A percentile compares a stretch with the other conserved stretches of the same genome.
Evolutionary conservation across 2,329 filamentous ascomycete genomes (phyloP).

Genomic region (Ophiobolus disseminans): DNA sequence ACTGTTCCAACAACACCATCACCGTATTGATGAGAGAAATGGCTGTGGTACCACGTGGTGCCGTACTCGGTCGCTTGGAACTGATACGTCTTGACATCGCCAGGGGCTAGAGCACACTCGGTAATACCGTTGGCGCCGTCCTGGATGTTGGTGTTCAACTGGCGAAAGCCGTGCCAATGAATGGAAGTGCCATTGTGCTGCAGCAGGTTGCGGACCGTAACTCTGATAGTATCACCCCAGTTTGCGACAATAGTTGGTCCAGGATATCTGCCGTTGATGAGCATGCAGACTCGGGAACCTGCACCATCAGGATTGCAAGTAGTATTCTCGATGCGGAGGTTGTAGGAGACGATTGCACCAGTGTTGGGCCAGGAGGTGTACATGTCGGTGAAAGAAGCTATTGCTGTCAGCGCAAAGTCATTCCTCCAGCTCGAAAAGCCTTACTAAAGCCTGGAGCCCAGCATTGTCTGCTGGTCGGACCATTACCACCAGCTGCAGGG

Average conservation of each 20-base stretch:
- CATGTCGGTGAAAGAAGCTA: slow-evolving; percentile 51
- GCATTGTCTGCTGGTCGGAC: slow-evolving; percentile 47
- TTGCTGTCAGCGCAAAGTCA: not conserved
- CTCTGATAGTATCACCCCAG: slow-evolving; percentile 40
- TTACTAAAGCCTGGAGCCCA: slow-evolving; percentile 47
- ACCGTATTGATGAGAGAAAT: slow-evolving; percentile 53
- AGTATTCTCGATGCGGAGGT: slow-evolving; percentile 49
- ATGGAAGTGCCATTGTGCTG: slow-evolving; percentile 67
- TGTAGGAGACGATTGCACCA: slow-evolving; percentile 42
- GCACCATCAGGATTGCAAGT: slow-evolving; percentile 52
- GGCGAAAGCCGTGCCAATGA: slow-evolving; percentile 68
- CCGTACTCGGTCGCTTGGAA: slow-evolving; percentile 42
- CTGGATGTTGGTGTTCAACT: slow-evolving; percentile 60
- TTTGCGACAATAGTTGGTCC: slow-evolving; percentile 66
- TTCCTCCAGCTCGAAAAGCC: not conserved
- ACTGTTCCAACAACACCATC: slow-evolving; percentile 50
- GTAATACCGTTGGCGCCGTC: slow-evolving; percentile 61
- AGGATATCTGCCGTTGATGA: slow-evolving; percentile 62
- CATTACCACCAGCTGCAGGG: slow-evolving; percentile 42
- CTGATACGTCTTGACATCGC: slow-evolving; percentile 42
- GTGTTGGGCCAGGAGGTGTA: slow-evolving; percentile 50
- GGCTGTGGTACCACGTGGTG: slow-evolving; percentile 51
- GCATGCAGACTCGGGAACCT: slow-evolving; percentile 44
- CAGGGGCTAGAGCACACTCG: slow-evolving; percentile 58
- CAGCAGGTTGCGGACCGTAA: slow-evolving; percentile 62